These are phyloP conservation scores for Jacaranda mimosifolia DNA, from an alignment of 257 asterid species.

Conservation along the genomic window DNA sequence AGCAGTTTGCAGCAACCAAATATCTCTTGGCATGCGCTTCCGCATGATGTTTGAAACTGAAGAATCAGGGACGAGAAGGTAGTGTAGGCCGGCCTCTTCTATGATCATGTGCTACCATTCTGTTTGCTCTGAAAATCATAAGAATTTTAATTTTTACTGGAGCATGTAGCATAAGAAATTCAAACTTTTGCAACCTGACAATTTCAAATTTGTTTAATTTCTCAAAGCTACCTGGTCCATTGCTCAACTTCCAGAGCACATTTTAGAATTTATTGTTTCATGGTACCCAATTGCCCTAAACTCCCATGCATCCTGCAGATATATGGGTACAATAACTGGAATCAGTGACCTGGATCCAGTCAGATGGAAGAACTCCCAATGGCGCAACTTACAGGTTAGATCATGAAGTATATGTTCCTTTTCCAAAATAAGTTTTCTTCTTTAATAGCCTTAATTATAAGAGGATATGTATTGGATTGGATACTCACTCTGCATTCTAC, in stretches of 20 bases:
- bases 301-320: slow-evolving; percentile 50
- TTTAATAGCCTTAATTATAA: neutral
- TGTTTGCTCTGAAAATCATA: too few species aligned
- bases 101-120: too few species aligned
- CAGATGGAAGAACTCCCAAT: slow-evolving; percentile 95
- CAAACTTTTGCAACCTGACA: too few species aligned
- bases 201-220: too few species aligned
- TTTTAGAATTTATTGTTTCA: neutral
- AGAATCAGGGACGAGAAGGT: slow-evolving; percentile 96
- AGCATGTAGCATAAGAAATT: too few species aligned
- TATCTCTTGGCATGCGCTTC: slow-evolving; percentile 95
- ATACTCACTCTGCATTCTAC: slow-evolving; percentile 10
- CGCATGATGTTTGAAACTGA: slow-evolving; percentile 97
- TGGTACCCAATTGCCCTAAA: neutral
- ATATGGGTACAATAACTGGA: slow-evolving; percentile 96
- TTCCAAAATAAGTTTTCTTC: neutral
- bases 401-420: neutral
- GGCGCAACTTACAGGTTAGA: slow-evolving; percentile 95
- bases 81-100: neutral
- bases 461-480: too few species aligned
- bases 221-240: too few species aligned
- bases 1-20: slow-evolving; percentile 83
- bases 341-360: slow-evolving; percentile 84
- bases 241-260: too few species aligned
- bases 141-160: too few species aligned